Conservation (phyloP, 2,329 filamentous ascomycete genomes). For the Amylocarpus encephaloides region DNA sequence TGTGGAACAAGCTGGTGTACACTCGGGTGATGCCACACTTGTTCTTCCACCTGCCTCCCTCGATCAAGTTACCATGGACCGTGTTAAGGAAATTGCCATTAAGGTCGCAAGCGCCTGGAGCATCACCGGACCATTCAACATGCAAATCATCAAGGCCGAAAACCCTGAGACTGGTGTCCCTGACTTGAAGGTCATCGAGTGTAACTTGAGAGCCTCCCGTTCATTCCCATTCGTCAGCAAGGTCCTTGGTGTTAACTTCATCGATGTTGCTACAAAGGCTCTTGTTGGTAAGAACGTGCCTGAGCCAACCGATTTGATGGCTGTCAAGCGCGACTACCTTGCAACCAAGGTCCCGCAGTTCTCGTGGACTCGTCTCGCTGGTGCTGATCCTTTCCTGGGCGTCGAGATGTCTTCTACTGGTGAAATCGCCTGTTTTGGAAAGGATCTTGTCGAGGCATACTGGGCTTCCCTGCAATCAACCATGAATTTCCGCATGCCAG, state of each 20-base stretch:
- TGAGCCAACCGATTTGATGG: conserved; percentile 81
- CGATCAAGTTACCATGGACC: conserved; percentile 69
- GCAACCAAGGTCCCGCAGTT: conserved; percentile 99
- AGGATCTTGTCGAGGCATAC: conserved; percentile 92
- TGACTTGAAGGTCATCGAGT: conserved; percentile 91
- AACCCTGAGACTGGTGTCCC: conserved; percentile 68
- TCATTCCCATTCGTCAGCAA: conserved; percentile 99
- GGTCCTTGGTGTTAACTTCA: conserved; percentile 93
- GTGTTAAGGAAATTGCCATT: conserved; percentile 89
- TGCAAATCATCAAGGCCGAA: conserved; percentile 97
- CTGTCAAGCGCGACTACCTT: conserved; percentile 79
- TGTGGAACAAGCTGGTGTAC: conserved; percentile 93
- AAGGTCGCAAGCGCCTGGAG: conserved; percentile 97
- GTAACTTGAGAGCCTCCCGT: conserved; percentile 92
- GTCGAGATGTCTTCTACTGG: conserved; percentile 97
- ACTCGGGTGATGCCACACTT: conserved; percentile 94
- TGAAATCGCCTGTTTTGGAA: conserved; percentile 98
- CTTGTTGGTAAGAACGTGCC: conserved; percentile 82
- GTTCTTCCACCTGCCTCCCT: conserved; percentile 82
- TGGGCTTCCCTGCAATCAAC: conserved; percentile 93
- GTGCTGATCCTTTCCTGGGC: conserved; percentile 93
- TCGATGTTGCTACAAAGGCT: conserved; percentile 89
- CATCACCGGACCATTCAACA: conserved; percentile 98
- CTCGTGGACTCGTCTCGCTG: conserved; percentile 95
- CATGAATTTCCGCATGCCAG: conserved; percentile 98